Evolutionary conservation across 352 stramenopile genomes (phyloP).

Genomic region (Globisporangium takayamanum): DNA sequence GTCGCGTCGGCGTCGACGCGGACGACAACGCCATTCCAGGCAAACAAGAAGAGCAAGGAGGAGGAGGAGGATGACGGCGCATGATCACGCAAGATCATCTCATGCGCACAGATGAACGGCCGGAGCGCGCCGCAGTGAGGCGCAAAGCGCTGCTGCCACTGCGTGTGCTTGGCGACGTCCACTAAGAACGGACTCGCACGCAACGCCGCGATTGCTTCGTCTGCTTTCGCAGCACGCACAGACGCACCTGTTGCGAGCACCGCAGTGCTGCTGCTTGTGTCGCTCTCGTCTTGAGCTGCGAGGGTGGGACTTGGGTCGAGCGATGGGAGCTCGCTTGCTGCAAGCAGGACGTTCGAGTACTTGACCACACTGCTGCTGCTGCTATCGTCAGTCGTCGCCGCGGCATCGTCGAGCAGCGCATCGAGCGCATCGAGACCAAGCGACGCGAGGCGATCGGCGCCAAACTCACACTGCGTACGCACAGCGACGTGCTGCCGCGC

Average conservation of each 20-base stretch:
- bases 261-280: not conserved
- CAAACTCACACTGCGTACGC: slow-evolving; percentile 10
- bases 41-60: slow-evolving; percentile 51
- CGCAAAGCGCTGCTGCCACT: slow-evolving; percentile 55
- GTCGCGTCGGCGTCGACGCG: slow-evolving; percentile 53
- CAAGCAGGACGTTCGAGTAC: slow-evolving; percentile 27
- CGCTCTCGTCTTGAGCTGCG: not conserved
- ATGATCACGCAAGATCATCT: slow-evolving; percentile 82
- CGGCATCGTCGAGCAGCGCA: slow-evolving; percentile 12
- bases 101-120: slow-evolving; percentile 71
- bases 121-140: slow-evolving; percentile 52
- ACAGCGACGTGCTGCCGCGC: slow-evolving; percentile 5
- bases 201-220: slow-evolving; percentile 41
- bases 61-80: slow-evolving; percentile 21
- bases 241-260: slow-evolving; percentile 36
- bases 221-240: slow-evolving; percentile 26
- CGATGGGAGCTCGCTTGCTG: not conserved
- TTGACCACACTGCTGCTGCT: slow-evolving; percentile 19
- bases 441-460: slow-evolving; percentile 5
- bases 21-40: slow-evolving; percentile 50
- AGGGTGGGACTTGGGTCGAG: not conserved
- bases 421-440: slow-evolving; percentile 3
- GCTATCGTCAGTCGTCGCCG: slow-evolving; percentile 1
- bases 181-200: slow-evolving; percentile 53
- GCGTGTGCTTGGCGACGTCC: slow-evolving; percentile 46